Evolutionary conservation across 108 stramenopile genomes (phyloP).

Genomic region (Nannochloropsis gaditana): DNA sequence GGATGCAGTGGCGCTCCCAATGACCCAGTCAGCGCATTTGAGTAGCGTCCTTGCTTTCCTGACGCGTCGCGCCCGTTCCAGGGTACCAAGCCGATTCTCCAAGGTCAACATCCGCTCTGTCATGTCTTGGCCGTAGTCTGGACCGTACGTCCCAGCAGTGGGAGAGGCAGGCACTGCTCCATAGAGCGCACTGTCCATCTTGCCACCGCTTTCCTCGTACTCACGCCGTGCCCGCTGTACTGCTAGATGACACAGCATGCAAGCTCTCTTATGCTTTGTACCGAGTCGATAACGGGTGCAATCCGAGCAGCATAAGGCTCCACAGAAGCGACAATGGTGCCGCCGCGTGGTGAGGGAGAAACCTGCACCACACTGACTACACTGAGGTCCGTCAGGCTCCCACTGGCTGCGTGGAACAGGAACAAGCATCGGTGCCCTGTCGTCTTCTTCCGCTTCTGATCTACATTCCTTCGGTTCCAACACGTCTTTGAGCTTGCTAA

Average conservation of each 20-base stretch:
- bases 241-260: constrained; percentile 10
- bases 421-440: not conserved
- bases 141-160: not conserved
- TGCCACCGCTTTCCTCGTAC: constrained; percentile 13
- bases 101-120: constrained; percentile 11
- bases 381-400: constrained; percentile 19
- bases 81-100: constrained; percentile 7
- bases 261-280: not conserved
- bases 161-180: not conserved
- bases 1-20: not conserved
- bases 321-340: constrained; percentile 14
- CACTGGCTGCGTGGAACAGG: not conserved
- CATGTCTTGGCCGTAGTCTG: not conserved
- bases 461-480: not conserved
- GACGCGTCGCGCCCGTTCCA: not conserved
- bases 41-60: constrained; percentile 13
- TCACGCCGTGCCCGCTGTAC: constrained; percentile 4
- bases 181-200: not conserved
- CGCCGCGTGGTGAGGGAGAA: not conserved
- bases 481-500: not conserved
- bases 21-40: constrained; percentile 19
- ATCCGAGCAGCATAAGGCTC: not conserved
- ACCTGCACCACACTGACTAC: constrained; percentile 4
- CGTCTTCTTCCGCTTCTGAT: not conserved
- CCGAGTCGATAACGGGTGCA: constrained; percentile 19